Base-by-base conservation (phyloP, 257 asterid genomes). In the Capsicum pubescens region DNA sequence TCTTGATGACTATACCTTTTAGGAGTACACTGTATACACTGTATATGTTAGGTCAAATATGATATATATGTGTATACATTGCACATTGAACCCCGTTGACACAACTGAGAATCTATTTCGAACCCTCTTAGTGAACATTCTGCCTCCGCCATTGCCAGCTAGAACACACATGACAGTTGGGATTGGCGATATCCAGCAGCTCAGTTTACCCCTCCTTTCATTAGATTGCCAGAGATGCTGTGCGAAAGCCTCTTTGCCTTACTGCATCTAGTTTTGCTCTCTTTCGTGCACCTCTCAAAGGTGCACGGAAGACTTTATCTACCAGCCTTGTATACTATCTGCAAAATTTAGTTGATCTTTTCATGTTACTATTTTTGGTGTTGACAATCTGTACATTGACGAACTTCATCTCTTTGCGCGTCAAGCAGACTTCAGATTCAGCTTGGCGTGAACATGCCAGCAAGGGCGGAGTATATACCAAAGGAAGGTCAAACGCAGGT, bases 371-470 rank as follows among this genome's bases (percentile, higher is more conserved):
- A 50, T 76, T 21, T 44, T 14, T 76, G 21, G 14, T 15, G 52
- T 54, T 61, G 60, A 46, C 21, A 16, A 26, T 81, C 32, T 63
- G 0, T 44, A 15, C 15, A 67, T 2, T 52, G 60, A 32, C 64
- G 13, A 67, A 67, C 4, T 6, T n/a, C 54, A 57, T 79, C 64
- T 81, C 79, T 72, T 67, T 68, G 82, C 42, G 74, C 17, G 42
- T 74, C 42, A 48, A 84, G 78, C 97, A 97, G 99, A 86, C 91
- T 95, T n/a, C 99, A 95, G 87, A 93, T 95, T 92, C 99, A 93
- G 87, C 97, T 95, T 7, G 99, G 99, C 79, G 99, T 97, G 83
- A 97, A 93, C 84, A 92, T 97, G 99, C 99, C 99, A 16, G 98
- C 99, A 48, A 92, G 99, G 87, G 98, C 98, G 0, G 99, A 97